phyloP scores from a whole-genome alignment of 805 yeast species.

The Lipomyces oligophaga region DNA sequence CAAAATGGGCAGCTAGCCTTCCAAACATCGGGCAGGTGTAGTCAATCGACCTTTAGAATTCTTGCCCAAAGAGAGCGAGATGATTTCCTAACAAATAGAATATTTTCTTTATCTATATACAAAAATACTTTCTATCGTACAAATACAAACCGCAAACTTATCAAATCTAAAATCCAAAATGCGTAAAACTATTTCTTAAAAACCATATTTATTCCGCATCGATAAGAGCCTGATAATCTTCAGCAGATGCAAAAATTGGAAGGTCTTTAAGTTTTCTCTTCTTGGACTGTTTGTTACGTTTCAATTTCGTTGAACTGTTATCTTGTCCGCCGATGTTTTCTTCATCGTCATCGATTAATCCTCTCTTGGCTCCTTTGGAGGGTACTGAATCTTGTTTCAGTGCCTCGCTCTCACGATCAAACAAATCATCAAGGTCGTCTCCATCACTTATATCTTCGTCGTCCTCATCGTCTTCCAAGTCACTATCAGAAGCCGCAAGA shows the following conservation, averaged over 20 bases:
- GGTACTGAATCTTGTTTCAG: slow-evolving; percentile 10
- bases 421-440: slow-evolving; percentile 31
- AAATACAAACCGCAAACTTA: neutral
- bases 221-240: slow-evolving; percentile 73
- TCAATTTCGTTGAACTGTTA: slow-evolving; percentile 31
- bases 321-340: slow-evolving; percentile 27
- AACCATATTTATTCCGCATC: slow-evolving; percentile 50
- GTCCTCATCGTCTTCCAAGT: slow-evolving; percentile 37
- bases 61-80: neutral
- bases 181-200: neutral
- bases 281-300: slow-evolving; percentile 30
- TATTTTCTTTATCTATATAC: neutral
- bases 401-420: slow-evolving; percentile 31
- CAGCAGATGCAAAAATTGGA: slow-evolving; percentile 86
- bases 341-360: slow-evolving; percentile 25
- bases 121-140: neutral
- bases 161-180: neutral
- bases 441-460: slow-evolving; percentile 40
- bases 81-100: too few species aligned
- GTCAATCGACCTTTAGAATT: neutral
- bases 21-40: slow-evolving; percentile 15
- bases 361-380: slow-evolving; percentile 4
- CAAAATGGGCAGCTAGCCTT: slow-evolving; percentile 39
- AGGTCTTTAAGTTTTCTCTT: slow-evolving; percentile 53
- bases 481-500: slow-evolving; percentile 39